Base-by-base conservation (phyloP, 2,329 filamentous ascomycete species). In the Colletotrichum lini region DNA sequence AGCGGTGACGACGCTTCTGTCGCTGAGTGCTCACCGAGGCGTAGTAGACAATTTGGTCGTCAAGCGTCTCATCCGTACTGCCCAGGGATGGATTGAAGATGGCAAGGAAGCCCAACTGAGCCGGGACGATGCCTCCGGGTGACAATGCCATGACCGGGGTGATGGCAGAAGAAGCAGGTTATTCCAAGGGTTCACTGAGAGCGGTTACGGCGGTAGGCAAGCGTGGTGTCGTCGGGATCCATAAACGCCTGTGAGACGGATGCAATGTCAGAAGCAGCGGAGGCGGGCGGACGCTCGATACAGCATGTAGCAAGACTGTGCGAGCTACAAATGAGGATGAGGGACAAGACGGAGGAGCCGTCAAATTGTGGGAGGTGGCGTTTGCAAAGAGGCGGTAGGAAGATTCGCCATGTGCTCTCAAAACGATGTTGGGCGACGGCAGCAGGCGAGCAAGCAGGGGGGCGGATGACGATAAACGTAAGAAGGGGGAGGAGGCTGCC, bases 51-150 rank as follows among this genome's bases (percentile, higher is more conserved):
- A 98, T 94, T 83, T 99, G 94, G 75, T 96, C 88, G 68, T 89
- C 86, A 75, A 96, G 86, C 1, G 84, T 87, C 53, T 88, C 86
- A 75, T 88, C 86, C 3, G 84, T 87, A 53, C 77, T 79, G 77
- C 93, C 92, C 54, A 97, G 88, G 7, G 92, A 90, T 44, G 97
- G 96, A 80, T 97, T 98, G 87, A 97, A 99, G 80, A 99, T 97
- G 80, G 96, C 91, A 56, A 99, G 88, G 81, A 96, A 98, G 77
- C 94, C 93, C 40, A 98, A 89, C 79, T 94, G 94, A 45, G 96
- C 96, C 53, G 96, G 95, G 44, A 91, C 84, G 74, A 93, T 80
- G 38, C 62, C 70, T 21, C 72, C 73, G 2, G 73, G 69, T 26
- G 66, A 72, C 26, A 53, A 66, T 52, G 73, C 69, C 73, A 74